Evolutionary conservation across 148 eudicot species (phyloP), one percentile per base, ranked within the genome.

Genomic region (Polygonum aviculare): DNA sequence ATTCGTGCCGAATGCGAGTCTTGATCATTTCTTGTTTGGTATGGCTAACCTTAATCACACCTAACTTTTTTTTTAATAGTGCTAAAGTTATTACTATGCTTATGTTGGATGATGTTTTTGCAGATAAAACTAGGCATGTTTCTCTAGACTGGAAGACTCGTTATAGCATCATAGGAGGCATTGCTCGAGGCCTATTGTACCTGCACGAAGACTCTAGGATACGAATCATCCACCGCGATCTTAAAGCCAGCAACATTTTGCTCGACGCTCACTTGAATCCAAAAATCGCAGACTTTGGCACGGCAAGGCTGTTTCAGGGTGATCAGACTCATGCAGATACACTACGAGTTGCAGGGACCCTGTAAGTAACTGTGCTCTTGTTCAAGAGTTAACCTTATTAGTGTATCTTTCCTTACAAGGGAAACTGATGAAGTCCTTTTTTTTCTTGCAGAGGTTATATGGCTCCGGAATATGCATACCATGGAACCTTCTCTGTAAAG

Each of bases 391-490:
- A 3, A 19, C 0, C 8, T 15, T 44, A 22, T 11, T 41, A 26
- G n/a, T n/a, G n/a, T 26, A 26, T 41, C 50, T 9, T 44, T 19
- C 35, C 74, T 3, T 12, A 21, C 26, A 6, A 8, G 0, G 26
- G 21, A 65, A 35, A 36, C 9, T 72, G 52, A 72, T 6, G 26
- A 71, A n/a, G 74, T 65, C 5, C 45, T 41, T 5, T 41, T 41
- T 41, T 65, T 63, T 31, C 69, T 18, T 79, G 74, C 75, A 87
- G 84, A 67, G 86, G 90, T 3, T 87, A 85, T 49, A 87, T 87
- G 90, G 79, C 90, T 76, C 90, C 84, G 0, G 88, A 87, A 60
- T 87, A 87, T 49, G 90, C 83, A 7, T 75, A 79, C 77, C 76
- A 80, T 51, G 90, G 90, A 2, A 60, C 65, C 16, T 83, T 85